Conservation (phyloP, 257 asterid genomes). For the Capsicum rhomboideum region DNA sequence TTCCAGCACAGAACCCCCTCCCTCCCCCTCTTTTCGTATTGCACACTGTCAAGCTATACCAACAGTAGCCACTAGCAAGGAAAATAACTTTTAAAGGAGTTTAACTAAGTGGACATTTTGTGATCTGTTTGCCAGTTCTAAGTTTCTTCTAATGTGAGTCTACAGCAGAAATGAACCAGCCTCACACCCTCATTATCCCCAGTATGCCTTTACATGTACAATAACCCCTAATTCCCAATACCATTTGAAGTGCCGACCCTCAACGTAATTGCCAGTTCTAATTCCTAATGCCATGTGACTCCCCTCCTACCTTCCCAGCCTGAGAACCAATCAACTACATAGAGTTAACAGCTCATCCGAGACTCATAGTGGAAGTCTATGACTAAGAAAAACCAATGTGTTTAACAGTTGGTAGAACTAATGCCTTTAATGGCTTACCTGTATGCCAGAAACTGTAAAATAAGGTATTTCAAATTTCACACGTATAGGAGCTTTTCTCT, state of each 20-base stretch:
- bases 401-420: neutral
- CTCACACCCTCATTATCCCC: neutral
- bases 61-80: neutral
- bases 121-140: neutral
- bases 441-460: conserved; percentile 99
- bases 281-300: neutral
- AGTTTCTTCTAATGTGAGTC: neutral
- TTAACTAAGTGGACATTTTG: neutral
- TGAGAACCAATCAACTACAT: neutral
- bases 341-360: neutral
- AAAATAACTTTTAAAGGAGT: neutral
- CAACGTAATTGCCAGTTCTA: neutral
- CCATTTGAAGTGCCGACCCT: neutral
- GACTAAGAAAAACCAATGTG: neutral
- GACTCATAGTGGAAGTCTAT: neutral
- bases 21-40: neutral
- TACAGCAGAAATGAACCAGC: neutral
- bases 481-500: conserved; percentile 95
- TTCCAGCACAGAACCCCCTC: neutral
- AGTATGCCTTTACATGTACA: neutral
- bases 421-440: conserved; percentile 38
- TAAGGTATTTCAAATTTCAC: conserved; percentile 98
- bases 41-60: neutral
- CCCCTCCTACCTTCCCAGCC: neutral
- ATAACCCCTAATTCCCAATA: neutral